These are phyloP conservation scores for Fusarium begoniae DNA, from an alignment of 2,329 filamentous ascomycete species.

Conservation along the genomic window DNA sequence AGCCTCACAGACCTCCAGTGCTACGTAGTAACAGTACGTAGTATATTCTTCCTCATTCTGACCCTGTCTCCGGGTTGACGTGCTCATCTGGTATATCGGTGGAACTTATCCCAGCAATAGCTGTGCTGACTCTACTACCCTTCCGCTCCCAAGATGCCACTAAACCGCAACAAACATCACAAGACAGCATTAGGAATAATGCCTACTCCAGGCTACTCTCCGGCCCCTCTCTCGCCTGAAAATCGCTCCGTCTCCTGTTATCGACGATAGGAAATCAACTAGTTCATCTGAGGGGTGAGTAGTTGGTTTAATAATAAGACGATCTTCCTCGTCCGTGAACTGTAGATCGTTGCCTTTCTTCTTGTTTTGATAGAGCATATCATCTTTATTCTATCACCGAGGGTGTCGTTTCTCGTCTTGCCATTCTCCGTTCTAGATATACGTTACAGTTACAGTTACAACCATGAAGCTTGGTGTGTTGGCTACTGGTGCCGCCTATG, in stretches of 20 bases:
- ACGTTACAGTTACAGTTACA: not conserved
- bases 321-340: not conserved
- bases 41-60: not conserved
- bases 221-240: not conserved
- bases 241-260: not conserved
- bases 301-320: conserved; percentile 11
- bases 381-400: not conserved
- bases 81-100: not conserved
- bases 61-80: not conserved
- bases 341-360: conserved; percentile 26
- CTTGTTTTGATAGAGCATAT: not conserved
- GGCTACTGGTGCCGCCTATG: conserved; percentile 9
- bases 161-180: not conserved
- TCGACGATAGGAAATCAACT: not conserved
- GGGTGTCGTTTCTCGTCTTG: not conserved
- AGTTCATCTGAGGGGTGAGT: not conserved
- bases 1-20: not conserved
- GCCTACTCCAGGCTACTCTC: not conserved
- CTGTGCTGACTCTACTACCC: not conserved
- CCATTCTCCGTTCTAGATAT: not conserved
- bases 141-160: not conserved
- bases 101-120: not conserved
- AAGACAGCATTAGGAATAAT: not conserved
- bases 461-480: conserved; percentile 28
- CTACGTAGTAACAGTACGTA: not conserved